Evolutionary conservation across 768 basidiomycete genomes (phyloP).

Genomic region (Collybia mongolica): DNA sequence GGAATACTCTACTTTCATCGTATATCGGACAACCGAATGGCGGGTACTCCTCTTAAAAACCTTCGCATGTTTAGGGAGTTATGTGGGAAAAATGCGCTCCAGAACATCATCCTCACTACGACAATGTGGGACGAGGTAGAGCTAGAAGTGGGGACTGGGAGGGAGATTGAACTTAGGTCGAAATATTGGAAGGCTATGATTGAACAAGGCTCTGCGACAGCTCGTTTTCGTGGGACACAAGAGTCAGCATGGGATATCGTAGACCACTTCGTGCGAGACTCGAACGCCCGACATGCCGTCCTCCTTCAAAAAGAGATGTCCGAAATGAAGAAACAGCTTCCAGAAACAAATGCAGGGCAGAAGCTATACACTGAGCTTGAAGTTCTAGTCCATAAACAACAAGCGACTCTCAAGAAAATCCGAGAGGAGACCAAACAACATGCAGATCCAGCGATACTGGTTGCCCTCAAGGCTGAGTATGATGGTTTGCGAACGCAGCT

Average conservation of each 20-base stretch:
- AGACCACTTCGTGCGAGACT: slow-evolving; percentile 21
- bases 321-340: slow-evolving; percentile 15
- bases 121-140: slow-evolving; percentile 45
- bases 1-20: slow-evolving; percentile 47
- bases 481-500: slow-evolving; percentile 1
- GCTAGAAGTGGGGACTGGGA: slow-evolving; percentile 25
- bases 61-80: slow-evolving; percentile 46
- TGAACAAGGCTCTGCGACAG: slow-evolving; percentile 32
- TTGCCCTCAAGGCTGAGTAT: neutral
- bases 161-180: slow-evolving; percentile 38
- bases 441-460: neutral
- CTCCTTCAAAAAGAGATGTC: slow-evolving; percentile 24
- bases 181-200: slow-evolving; percentile 44
- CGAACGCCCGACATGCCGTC: slow-evolving; percentile 9
- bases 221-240: slow-evolving; percentile 32
- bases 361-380: slow-evolving; percentile 7
- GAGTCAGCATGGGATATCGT: slow-evolving; percentile 37
- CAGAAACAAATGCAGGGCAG: slow-evolving; percentile 8
- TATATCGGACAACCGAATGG: slow-evolving; percentile 37
- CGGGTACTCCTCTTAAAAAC: slow-evolving; percentile 40
- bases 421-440: slow-evolving; percentile 1
- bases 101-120: slow-evolving; percentile 46
- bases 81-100: slow-evolving; percentile 42
- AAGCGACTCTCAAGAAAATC: slow-evolving; percentile 1
- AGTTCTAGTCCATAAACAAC: slow-evolving; percentile 8